Evolutionary conservation across 148 eudicot genomes (phyloP), one percentile per base, ranked within the genome.

Genomic region (Mesembryanthemum crystallinum): DNA sequence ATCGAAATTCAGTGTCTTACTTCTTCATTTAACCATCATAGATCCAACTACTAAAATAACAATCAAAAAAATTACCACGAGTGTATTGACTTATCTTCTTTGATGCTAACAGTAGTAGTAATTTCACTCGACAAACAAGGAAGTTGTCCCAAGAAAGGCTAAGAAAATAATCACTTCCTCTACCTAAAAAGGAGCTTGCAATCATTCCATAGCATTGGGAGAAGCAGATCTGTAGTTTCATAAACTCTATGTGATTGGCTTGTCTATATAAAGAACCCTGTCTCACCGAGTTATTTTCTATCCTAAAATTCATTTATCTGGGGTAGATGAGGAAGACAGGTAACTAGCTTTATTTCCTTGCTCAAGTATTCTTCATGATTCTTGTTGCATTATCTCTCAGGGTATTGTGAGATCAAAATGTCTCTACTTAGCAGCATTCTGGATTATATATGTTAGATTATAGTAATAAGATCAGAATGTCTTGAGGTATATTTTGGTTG

Each of bases 261-360:
- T 54, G 45, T 75, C 64, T 75, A 80, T 80, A 80, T 74, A 80
- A 62, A 49, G 58, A 25, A 14, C 2, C 55, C 8, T 12, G 6
- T 54, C 32, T 63, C 43, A 0, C 68, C 8, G 52, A 75, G 57
- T 52, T 69, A 25, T 17, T 5, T 64, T 57, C 45, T 52, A 62
- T 69, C 54, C 7, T 51, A 13, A 35, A 11, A 75, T 10, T 60
- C 7, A 57, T 68, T 63, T 51, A n/a, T 54, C 32, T 21, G 14
- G 58, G 28, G 69, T 21, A 27, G 58, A 28, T 28, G 72, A 39
- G 27, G 3, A 43, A 45, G 17, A 27, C 58, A 52, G 82, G 82
- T 74, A 75, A 80, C 13, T 43, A 43, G 10, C 8, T 3, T 29
- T 15, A 42, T 18, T 33, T 59, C 66, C 51, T 39, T 57, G 54